These are phyloP conservation scores for Syzygium aromaticum DNA, from an alignment of 345 rosid genomes.

Conservation along the genomic window DNA sequence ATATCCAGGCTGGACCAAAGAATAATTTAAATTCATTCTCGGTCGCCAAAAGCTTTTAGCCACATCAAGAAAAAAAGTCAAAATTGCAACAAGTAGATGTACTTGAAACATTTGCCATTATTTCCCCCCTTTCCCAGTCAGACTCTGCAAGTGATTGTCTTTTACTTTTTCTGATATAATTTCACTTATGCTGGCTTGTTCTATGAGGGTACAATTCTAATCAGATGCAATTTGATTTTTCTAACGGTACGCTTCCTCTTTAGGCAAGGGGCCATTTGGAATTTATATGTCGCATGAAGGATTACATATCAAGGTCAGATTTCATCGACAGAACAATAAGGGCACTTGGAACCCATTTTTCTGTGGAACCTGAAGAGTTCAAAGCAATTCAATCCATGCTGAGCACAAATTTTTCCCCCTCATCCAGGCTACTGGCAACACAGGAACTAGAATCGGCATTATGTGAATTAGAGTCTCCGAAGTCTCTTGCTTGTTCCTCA, in stretches of 20 bases:
- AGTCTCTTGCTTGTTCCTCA: background rate
- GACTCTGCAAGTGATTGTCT: background rate
- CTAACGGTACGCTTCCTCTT: background rate
- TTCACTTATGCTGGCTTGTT: background rate
- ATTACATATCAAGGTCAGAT: constrained; percentile 44
- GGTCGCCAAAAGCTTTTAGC: background rate
- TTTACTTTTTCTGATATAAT: background rate
- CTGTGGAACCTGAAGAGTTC: constrained; percentile 12
- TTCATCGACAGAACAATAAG: constrained; percentile 49
- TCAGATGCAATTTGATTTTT: background rate
- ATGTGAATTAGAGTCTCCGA: background rate
- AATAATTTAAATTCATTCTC: background rate
- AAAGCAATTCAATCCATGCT: constrained; percentile 7
- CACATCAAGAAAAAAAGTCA: background rate
- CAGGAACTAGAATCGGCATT: constrained; percentile 32
- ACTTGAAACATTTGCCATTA: background rate
- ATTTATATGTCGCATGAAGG: constrained; percentile 59
- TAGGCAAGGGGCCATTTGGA: constrained; percentile 70
- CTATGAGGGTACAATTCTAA: background rate
- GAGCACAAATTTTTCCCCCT: constrained; percentile 16
- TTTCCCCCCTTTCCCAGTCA: background rate
- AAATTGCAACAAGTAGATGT: background rate
- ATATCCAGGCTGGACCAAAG: background rate
- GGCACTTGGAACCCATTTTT: constrained; percentile 41
- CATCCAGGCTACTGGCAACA: constrained; percentile 25